Evolutionary conservation across 2,329 filamentous ascomycete genomes (phyloP), one percentile per base, ranked within the genome.

Genomic region (Lithohypha guttulata): DNA sequence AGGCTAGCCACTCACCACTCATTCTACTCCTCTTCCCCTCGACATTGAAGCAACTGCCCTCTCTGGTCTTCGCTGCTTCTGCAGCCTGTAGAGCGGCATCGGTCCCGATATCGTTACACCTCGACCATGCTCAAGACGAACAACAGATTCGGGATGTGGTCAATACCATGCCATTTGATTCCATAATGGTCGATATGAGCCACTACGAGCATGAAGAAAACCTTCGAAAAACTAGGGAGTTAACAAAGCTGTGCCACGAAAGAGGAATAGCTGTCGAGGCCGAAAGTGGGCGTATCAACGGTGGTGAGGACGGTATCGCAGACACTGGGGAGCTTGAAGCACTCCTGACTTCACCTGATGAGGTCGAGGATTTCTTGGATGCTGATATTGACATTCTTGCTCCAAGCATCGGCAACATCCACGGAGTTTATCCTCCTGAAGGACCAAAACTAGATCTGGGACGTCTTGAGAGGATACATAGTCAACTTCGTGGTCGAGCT

Each of bases 111-210:
- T 70, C 71, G 19, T 63, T 81, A 25, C 77, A 81, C 57, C 70
- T 81, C 52, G 77, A 81, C 61, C 77, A 81, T 58, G 73, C 73
- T 20, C 77, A 80, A 57, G 72, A 69, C 5, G 70, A 73, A 7
- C 71, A 74, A 13, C 72, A 77, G 19, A 73, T 79, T 45, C 68
- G 70, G 10, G 64, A 62, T 5, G 76, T 76, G 0, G 76, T 75
- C 1, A 70, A 79, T 50, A 66, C 73, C n/a, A 65, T 70, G 31
- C 65, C 70, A 29, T 83, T 83, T 50, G 80, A 84, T 58, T 74
- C 71, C 45, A 82, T 84, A 55, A 84, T 84, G 79, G 74, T 84
- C 0, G 80, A 84, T 58, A 84, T 84, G 79, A 75, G 69, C 43
- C 79, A 84, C 55, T 75, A 79, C 53, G 77, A 80, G 47, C 76